These are phyloP conservation scores for Globisporangium splendens DNA, from an alignment of 352 stramenopile genomes.

Conservation along the genomic window DNA sequence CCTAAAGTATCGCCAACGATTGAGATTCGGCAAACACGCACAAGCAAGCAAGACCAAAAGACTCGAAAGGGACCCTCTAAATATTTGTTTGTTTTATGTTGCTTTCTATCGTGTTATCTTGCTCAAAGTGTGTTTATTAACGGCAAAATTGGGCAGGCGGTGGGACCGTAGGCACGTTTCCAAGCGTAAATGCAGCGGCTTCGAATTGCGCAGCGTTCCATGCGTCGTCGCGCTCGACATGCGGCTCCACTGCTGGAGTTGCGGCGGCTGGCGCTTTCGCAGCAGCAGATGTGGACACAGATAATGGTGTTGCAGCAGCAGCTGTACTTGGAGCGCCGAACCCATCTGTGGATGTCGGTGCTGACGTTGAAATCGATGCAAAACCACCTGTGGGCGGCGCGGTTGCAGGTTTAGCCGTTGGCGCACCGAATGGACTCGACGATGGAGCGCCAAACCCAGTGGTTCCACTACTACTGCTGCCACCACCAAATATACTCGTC, in stretches of 20 bases:
- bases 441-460: background rate
- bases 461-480: background rate
- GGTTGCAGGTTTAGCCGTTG: too few relatives aligned
- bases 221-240: slow-evolving; percentile 36
- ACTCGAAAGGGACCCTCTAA: too few relatives aligned
- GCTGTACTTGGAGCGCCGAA: too few relatives aligned
- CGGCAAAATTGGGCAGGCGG: slow-evolving; percentile 54
- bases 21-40: too few relatives aligned
- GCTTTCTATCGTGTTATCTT: too few relatives aligned
- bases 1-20: too few relatives aligned
- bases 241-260: too few relatives aligned
- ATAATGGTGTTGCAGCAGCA: too few relatives aligned
- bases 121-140: slow-evolving; percentile 8
- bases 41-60: background rate
- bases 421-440: slow-evolving; percentile 34
- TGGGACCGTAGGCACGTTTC: slow-evolving; percentile 58
- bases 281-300: too few relatives aligned
- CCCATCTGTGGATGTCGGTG: background rate
- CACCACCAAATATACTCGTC: slow-evolving; percentile 18
- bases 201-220: slow-evolving; percentile 67
- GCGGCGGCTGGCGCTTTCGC: too few relatives aligned
- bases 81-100: too few relatives aligned
- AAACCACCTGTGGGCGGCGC: background rate
- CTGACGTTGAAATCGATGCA: slow-evolving; percentile 8
- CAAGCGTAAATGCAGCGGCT: slow-evolving; percentile 43